Base-by-base conservation (phyloP, 2,329 filamentous ascomycete genomes). In the Diatrype stigma region DNA sequence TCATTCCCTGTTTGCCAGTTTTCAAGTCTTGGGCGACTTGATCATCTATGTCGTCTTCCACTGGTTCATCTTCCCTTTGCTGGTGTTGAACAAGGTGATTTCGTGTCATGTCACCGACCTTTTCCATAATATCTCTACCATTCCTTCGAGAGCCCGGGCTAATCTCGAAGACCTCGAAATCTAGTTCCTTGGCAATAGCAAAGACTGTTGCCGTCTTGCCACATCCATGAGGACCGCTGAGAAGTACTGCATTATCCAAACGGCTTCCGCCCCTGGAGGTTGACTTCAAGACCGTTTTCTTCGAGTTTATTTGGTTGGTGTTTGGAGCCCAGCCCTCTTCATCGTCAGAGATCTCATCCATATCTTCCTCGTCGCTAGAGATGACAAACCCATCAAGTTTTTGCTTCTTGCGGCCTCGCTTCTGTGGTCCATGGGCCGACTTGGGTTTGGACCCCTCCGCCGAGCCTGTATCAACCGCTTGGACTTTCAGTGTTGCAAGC, bases 191-290 rank as follows among this genome's bases (percentile, higher is more conserved):
- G 4, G 94, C 93, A 40, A 92, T 87, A 3, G 94, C 94, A 67
- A 95, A 92, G 0, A 96, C 87, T 1, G 91, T 85, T 6, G 95
- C 92, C 12, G 92, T 96, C 72, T 99, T 99, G 2, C 94, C 95
- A 65, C 87, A 93, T 0, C 94, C 94, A 58, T 89, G 79, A 2
- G 93, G 90, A 0, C 94, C 94, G 62, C 90, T 96, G 30, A 99
- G 76, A 7, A 99, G 74, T n/a, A 96, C 81, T 0, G 86, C 82
- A 68, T 96, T 96, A 47, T 79, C 78, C 30, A 86, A 66, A 45
- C 80, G 81, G 8, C 68, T 63, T 12, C 68, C 62, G 7, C 76
- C 73, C 52, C 75, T 80, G 23, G 65, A 59, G 21, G 63, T 64
- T 49, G 67, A 72, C 51, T 76, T 75, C 37, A 87, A 67, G 2